phyloP scores from a whole-genome alignment of 23 red algal species.

The Chondrus crispus region DNA sequence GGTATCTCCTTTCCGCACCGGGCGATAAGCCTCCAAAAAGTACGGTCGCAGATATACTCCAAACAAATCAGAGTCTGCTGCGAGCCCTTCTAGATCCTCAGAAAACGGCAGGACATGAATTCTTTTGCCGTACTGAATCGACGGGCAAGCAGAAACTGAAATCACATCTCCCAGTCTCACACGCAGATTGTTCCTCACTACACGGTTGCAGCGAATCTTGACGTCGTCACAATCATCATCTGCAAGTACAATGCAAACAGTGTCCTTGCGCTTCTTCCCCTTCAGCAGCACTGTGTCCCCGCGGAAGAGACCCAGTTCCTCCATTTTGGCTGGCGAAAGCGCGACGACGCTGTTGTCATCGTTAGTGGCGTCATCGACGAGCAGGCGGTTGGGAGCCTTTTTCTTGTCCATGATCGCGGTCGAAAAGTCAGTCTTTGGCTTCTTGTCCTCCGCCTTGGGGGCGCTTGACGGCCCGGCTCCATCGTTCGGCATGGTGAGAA shows the following conservation, averaged over 20 bases:
- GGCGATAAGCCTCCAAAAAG: conserved; percentile 98
- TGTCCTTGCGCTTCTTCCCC: conserved; percentile 92
- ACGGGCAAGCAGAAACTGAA: conserved; percentile 84
- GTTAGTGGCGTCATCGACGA: conserved; percentile 94
- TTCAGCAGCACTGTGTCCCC: conserved; percentile 98
- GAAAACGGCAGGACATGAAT: conserved; percentile 98
- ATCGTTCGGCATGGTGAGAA: conserved; percentile 19
- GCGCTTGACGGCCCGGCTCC: conserved; percentile 62
- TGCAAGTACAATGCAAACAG: conserved; percentile 97
- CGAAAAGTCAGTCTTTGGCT: conserved; percentile 66
- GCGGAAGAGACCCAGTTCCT: conserved; percentile 97
- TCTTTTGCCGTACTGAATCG: conserved; percentile 97
- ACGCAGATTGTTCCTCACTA: conserved; percentile 96
- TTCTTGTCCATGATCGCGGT: conserved; percentile 99
- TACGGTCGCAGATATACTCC: conserved; percentile 94
- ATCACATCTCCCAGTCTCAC: conserved; percentile 95
- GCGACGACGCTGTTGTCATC: conserved; percentile 98
- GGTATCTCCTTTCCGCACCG: conserved; percentile 97
- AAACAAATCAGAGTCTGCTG: conserved; percentile 88
- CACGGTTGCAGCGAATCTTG: conserved; percentile 87
- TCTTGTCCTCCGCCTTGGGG: conserved; percentile 52
- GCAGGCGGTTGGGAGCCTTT: conserved; percentile 95
- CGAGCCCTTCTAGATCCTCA: conserved; percentile 92
- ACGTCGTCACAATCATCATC: conserved; percentile 93
- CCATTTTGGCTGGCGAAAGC: conserved; percentile 95